These are phyloP conservation scores for Saturnispora halmiae DNA, from an alignment of 805 yeast species.

Conservation along the genomic window DNA sequence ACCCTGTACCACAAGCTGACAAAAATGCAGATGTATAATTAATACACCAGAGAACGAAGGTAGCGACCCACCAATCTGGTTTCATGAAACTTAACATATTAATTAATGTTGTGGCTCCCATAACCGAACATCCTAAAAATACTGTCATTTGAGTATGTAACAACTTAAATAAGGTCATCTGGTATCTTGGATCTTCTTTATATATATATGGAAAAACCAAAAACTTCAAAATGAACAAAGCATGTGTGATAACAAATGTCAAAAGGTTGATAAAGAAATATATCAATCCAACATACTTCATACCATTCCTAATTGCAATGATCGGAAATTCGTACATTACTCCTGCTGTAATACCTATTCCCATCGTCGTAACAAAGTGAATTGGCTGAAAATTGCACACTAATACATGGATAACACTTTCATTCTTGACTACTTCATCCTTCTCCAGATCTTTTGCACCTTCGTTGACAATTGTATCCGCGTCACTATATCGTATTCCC, in stretches of 20 bases:
- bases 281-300: conserved; percentile 40
- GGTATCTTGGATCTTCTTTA: conserved; percentile 14
- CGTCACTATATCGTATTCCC: too few species aligned
- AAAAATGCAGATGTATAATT: conserved; percentile 44
- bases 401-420: conserved; percentile 6
- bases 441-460: neutral
- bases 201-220: conserved; percentile 25
- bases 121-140: conserved; percentile 70
- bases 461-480: too few species aligned
- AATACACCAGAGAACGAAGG: conserved; percentile 70
- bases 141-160: conserved; percentile 40
- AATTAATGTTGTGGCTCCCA: conserved; percentile 66
- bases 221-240: conserved; percentile 34
- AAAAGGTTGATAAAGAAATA: conserved; percentile 53
- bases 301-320: conserved; percentile 30
- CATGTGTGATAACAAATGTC: conserved; percentile 35
- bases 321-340: conserved; percentile 61
- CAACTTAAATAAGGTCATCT: conserved; percentile 16
- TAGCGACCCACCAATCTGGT: conserved; percentile 36
- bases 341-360: conserved; percentile 63
- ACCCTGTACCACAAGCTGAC: conserved; percentile 56
- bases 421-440: neutral
- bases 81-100: conserved; percentile 42
- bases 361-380: conserved; percentile 76
- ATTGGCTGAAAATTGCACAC: conserved; percentile 35